Base-by-base conservation (phyloP, 768 basidiomycete genomes). In the Candolleomyces efflorescens region DNA sequence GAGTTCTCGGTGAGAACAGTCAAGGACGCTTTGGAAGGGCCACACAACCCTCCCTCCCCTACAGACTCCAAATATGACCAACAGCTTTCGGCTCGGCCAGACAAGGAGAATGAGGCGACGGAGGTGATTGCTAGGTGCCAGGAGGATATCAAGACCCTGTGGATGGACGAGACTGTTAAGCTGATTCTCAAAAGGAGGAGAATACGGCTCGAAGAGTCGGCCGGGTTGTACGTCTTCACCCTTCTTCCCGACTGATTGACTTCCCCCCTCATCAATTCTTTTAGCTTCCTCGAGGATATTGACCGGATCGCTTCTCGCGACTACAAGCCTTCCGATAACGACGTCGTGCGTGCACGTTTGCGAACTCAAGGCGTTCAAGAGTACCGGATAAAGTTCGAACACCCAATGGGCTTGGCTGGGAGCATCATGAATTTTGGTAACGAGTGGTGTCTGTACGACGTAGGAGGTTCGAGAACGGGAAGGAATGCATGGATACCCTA, bases 401-500 rank as follows among this genome's bases (percentile, higher is more conserved):
- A 73, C 3, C 58, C 26, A 61, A 37, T n/a, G 20, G 59, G 27
- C 52, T 51, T 55, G 13, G 18, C 37, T 66, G 63, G 59, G 26
- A 63, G 63, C 22, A 59, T 37, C n/a, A 75, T 55, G 67, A 47
- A 36, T 12, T 45, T 57, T 63, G 74, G 72, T 22, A 71, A 67
- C 46, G 69, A 73, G 5, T 80, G 75, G 73, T 82, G 81, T 64
- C 90, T 91, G 54, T 91, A 85, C 70, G 89, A 91, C 65, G 89
- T 90, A 48, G 88, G 87, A 37, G 89, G 85, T 17, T 86, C 84
- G 59, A 81, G 89, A 55, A 88, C 87, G 6, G 73, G 90, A 85
- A 87, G 90, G 32, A 74, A 83, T 22, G 86, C 86, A 0, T 92
- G 90, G 90, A 72, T 89, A n/a, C 87, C 89, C 0, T 92, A 84